These are phyloP conservation scores for Trametes polyzona DNA, from an alignment of 1,284 basidiomycete genomes.

Conservation along the genomic window DNA sequence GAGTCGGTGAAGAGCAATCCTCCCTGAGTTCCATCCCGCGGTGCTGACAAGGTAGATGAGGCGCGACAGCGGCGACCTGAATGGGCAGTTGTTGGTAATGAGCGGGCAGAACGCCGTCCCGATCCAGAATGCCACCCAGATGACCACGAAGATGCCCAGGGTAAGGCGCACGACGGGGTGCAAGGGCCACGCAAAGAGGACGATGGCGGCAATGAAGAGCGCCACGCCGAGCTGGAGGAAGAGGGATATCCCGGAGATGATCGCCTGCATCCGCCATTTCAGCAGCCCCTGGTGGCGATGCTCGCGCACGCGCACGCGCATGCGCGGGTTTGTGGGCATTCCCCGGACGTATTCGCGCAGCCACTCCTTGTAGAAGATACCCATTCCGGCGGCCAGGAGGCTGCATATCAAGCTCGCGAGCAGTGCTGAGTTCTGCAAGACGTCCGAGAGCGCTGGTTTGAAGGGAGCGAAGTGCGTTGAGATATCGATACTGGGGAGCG, in stretches of 20 bases:
- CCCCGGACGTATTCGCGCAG: slow-evolving; percentile 11
- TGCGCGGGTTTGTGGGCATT: slow-evolving; percentile 1
- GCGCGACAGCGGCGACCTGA: slow-evolving; percentile 13
- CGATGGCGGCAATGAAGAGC: slow-evolving; percentile 9
- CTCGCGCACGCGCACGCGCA: slow-evolving; percentile 2
- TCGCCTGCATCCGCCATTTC: slow-evolving; percentile 4
- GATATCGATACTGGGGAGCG: background rate
- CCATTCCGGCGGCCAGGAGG: slow-evolving; percentile 14
- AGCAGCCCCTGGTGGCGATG: slow-evolving; percentile 1
- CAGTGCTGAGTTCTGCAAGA: slow-evolving; percentile 4
- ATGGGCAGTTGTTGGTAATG: slow-evolving; percentile 3
- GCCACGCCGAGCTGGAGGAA: slow-evolving; percentile 17
- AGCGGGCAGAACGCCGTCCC: slow-evolving; percentile 11
- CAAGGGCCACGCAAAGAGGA: slow-evolving; percentile 9
- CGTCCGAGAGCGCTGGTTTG: background rate
- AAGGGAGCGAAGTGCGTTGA: background rate
- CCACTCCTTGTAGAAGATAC: slow-evolving; percentile 17
- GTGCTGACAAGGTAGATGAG: slow-evolving; percentile 1
- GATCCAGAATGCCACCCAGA: slow-evolving; percentile 13
- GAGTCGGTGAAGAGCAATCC: too few relatives aligned
- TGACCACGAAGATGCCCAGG: background rate
- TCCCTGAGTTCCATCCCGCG: background rate
- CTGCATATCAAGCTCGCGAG: slow-evolving; percentile 14
- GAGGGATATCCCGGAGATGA: slow-evolving; percentile 12
- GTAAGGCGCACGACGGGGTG: slow-evolving; percentile 2